phyloP scores from a whole-genome alignment of 2,329 filamentous ascomycete species.

The Aspergillus ibericus region DNA sequence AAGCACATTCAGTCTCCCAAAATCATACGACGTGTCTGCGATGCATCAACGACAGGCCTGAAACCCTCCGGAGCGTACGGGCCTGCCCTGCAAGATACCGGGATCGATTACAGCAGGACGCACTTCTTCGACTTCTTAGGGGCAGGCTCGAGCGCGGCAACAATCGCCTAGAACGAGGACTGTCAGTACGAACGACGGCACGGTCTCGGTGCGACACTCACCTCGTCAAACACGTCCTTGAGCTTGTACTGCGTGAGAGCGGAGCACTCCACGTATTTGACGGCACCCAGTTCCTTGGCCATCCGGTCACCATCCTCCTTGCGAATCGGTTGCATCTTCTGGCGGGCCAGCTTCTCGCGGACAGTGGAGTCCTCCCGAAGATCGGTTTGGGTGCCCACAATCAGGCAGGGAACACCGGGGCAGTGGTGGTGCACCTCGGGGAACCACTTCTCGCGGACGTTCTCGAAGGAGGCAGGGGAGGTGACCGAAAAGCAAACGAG shows the following conservation, averaged over 20 bases:
- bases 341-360: slow-evolving; percentile 86
- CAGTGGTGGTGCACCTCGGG: slow-evolving; percentile 99
- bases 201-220: slow-evolving; percentile 46
- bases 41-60: slow-evolving; percentile 7
- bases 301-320: slow-evolving; percentile 93
- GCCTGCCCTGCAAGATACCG: slow-evolving; percentile 11
- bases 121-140: slow-evolving; percentile 79
- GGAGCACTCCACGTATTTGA: slow-evolving; percentile 99
- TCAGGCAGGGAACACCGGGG: slow-evolving; percentile 93
- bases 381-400: slow-evolving; percentile 97
- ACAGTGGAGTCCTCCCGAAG: slow-evolving; percentile 85
- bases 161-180: slow-evolving; percentile 69
- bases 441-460: slow-evolving; percentile 99
- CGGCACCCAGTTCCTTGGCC: slow-evolving; percentile 94
- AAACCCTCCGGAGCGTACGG: slow-evolving; percentile 8
- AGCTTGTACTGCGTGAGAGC: slow-evolving; percentile 97
- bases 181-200: slow-evolving; percentile 2
- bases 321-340: slow-evolving; percentile 91
- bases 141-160: slow-evolving; percentile 85
- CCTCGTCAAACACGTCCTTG: slow-evolving; percentile 99
- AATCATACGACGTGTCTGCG: slow-evolving; percentile 14
- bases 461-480: slow-evolving; percentile 96
- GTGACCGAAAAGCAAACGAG: slow-evolving; percentile 98
- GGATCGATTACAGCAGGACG: slow-evolving; percentile 60
- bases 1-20: slow-evolving; percentile 12